Evolutionary conservation across 2,329 filamentous ascomycete species (phyloP), one percentile per base, ranked within the genome.

Genomic region (Talaromyces islandicus): DNA sequence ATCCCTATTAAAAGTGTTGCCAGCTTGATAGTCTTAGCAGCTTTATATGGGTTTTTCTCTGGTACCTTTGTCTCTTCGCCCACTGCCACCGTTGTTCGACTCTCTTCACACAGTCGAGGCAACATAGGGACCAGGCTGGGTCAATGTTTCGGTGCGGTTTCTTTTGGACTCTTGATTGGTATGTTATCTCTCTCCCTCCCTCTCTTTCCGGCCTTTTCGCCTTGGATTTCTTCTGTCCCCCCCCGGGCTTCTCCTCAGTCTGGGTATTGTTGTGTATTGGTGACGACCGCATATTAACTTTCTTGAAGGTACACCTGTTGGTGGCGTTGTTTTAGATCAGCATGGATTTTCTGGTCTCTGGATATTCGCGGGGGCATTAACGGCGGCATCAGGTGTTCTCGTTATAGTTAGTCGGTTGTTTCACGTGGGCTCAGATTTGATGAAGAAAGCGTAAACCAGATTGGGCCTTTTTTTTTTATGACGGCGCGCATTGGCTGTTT

Each of bases 141-240:
- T 11, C 58, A 60, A n/a, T 38, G 50, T 14, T 60, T n/a, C 32
- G 58, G 58, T 27, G 53, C 51, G 5, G 54, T 35, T 19, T 55
- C 58, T 14, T 60, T 60, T 48, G 58, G 21, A 11, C 55, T 60
- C 30, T 27, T 60, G 43, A 60, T 60, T 17, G 58, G 58, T 60
- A 52, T 41, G 43, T 19, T 7, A n/a, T 7, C 19, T 38, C 7
- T 29, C 51, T 35, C 30, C 4, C 30, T 10, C 30, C 10, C 32
- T 10, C 32, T 17, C 32, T 35, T 4, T 11, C 10, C 10, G 25
- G 25, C 25, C 3, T 27, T 27, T 32, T 9, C 10, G 1, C 10
- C 10, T 32, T 32, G 11, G 4, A 11, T 12, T 12, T 35, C 1
- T 35, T 35, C 3, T 27, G 25, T 11, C 11, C 29, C 29, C 38